Evolutionary conservation across 208 protist genomes (phyloP).

Genomic region (Crithidia fasciculata): DNA sequence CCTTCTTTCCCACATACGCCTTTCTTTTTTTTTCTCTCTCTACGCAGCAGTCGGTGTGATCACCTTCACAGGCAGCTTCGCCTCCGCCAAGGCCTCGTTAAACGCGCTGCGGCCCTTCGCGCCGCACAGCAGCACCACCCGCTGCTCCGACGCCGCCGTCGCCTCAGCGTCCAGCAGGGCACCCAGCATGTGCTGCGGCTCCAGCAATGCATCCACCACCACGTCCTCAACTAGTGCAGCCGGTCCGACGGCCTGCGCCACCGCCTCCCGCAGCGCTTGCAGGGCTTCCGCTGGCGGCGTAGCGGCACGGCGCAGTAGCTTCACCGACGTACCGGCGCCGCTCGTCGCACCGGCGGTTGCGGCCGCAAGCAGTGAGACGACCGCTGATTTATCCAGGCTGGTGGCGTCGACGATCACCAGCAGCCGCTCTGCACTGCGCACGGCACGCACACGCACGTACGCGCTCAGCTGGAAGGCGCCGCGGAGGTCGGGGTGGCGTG

Average conservation of each 20-base stretch:
- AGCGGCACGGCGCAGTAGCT: slow-evolving; percentile 8
- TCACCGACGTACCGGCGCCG: not conserved
- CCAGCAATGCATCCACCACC: slow-evolving; percentile 44
- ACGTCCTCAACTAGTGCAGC: slow-evolving; percentile 22
- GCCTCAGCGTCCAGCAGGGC: slow-evolving; percentile 32
- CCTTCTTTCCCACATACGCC: not conserved
- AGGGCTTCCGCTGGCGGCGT: not conserved
- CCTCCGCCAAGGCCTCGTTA: slow-evolving; percentile 21
- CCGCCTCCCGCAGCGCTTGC: not conserved
- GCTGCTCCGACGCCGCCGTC: not conserved
- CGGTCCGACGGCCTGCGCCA: not conserved
- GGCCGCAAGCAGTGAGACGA: not conserved
- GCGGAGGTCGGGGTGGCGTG: slow-evolving; percentile 15
- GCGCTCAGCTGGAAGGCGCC: slow-evolving; percentile 45
- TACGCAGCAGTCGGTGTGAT: not conserved
- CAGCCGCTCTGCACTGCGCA: not conserved
- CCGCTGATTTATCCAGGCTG: slow-evolving; percentile 9
- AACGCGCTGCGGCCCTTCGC: slow-evolving; percentile 18
- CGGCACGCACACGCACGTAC: slow-evolving; percentile 46
- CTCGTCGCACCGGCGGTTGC: not conserved
- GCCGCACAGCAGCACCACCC: slow-evolving; percentile 35
- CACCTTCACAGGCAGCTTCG: slow-evolving; percentile 15
- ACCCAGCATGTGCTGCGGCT: slow-evolving; percentile 45
- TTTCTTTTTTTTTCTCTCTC: not conserved
- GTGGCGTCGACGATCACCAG: slow-evolving; percentile 52